Base-by-base conservation (phyloP, 306 rosid genomes). In the Sicyos edulis region DNA sequence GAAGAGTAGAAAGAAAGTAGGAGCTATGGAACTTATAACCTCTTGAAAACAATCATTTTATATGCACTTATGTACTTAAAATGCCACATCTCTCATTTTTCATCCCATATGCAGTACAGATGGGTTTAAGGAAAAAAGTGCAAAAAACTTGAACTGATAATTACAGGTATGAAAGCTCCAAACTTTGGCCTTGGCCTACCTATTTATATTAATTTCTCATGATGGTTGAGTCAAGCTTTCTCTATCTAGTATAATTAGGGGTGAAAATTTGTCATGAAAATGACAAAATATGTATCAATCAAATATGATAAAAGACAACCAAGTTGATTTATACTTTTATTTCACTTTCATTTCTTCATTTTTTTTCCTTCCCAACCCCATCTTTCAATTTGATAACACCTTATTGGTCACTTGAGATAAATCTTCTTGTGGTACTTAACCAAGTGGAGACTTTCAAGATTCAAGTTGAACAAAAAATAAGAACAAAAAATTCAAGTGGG, bases 211-310 rank as follows among this genome's bases (percentile, higher is more conserved):
- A 37, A 37, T 1, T 65, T 40, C 34, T 10, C 29, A 65, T 65
- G 54, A 65, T 65, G 54, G 49, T n/a, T 26, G 54, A 73, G 26
- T 57, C 19, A 1, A 22, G 63, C 45, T 54, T 57, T 17, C 17
- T 73, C 29, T 66, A 73, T 76, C 44, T 55, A 17, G 32, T 54
- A 57, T 79, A 42, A 79, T 79, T 42, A 58, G 59, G 76, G 73
- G 19, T 42, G 72, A 14, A 20, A 24, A 14, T 60, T 68, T 68
- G 66, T 69, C 75, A 68, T 79, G 70, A 64, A 40, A 57, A 17
- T 69, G 72, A 61, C 34, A 26, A 51, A 73, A 73, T 60, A n/a
- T 65, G 71, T 66, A 10, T 19, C 54, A 66, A 66, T 66, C 71
- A 66, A 20, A 66, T 66, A 16, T 54, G n/a, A 66, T 66, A 66